These are phyloP conservation scores for Metschnikowia baotianmanensis DNA, from an alignment of 805 yeast genomes.

Conservation along the genomic window DNA sequence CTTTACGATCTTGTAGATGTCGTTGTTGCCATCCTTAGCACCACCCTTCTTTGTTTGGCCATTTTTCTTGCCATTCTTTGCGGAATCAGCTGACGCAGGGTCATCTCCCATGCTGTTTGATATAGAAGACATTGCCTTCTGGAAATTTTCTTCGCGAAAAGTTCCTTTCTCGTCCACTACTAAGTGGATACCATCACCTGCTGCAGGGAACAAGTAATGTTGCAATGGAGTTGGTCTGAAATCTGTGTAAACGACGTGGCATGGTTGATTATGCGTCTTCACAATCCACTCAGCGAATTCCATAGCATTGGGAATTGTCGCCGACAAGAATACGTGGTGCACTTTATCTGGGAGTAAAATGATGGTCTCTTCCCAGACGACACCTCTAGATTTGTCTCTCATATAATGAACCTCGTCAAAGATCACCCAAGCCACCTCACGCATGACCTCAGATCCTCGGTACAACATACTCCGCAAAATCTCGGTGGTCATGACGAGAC, in stretches of 20 bases:
- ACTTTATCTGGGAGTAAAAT: constrained; percentile 95
- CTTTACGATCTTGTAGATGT: constrained; percentile 92
- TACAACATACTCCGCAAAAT: constrained; percentile 95
- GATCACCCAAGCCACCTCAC: constrained; percentile 98
- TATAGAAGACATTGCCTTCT: constrained; percentile 95
- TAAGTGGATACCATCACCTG: constrained; percentile 95
- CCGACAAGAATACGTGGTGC: constrained; percentile 88
- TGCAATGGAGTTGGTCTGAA: constrained; percentile 98
- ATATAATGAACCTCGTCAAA: constrained; percentile 98
- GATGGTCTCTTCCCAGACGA: constrained; percentile 99
- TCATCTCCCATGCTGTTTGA: constrained; percentile 83
- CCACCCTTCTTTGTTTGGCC: constrained; percentile 90
- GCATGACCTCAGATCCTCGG: constrained; percentile 95
- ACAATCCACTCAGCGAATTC: constrained; percentile 99
- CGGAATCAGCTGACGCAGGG: constrained; percentile 52
- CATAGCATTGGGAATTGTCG: constrained; percentile 97
- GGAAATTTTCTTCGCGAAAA: constrained; percentile 96
- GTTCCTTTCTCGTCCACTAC: constrained; percentile 97
- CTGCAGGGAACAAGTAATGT: constrained; percentile 97
- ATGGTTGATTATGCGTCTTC: constrained; percentile 91
- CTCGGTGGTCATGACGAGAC: constrained; percentile 98
- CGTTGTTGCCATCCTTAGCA: constrained; percentile 70
- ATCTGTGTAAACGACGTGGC: constrained; percentile 97
- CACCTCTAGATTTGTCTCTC: constrained; percentile 98
- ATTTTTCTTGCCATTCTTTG: constrained; percentile 59